Conservation (phyloP, 2,329 filamentous ascomycete species). For the Colletotrichum orchidophilum region DNA sequence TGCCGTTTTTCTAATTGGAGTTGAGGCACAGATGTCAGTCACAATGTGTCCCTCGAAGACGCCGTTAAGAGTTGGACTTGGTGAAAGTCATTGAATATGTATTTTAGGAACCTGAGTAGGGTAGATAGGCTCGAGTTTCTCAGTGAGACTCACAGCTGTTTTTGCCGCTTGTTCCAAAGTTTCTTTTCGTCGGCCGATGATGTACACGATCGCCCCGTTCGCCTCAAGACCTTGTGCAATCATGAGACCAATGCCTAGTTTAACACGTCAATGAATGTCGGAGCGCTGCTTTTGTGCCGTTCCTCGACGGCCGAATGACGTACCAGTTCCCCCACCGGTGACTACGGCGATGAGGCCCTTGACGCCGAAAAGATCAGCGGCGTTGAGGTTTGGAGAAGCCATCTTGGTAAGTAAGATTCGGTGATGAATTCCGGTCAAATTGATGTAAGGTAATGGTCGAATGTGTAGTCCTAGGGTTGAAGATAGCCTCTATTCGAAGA, state of each 20-base stretch:
- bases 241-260: constrained; percentile 58
- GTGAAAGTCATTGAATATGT: background rate
- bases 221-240: constrained; percentile 58
- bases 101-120: background rate
- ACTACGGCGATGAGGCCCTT: constrained; percentile 64
- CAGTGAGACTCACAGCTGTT: constrained; percentile 37
- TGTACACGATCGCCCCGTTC: constrained; percentile 63
- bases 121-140: background rate
- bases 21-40: background rate
- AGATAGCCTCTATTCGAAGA: background rate
- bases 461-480: too few species aligned
- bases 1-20: constrained; percentile 5
- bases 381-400: constrained; percentile 29
- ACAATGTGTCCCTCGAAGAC: background rate
- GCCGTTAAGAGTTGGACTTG: background rate
- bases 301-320: background rate
- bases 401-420: background rate
- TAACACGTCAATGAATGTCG: background rate
- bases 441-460: background rate
- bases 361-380: constrained; percentile 54
- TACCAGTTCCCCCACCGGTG: constrained; percentile 56
- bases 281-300: background rate
- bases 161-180: constrained; percentile 51
- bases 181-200: constrained; percentile 58
- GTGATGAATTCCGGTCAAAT: too few species aligned